phyloP scores from a whole-genome alignment of 352 stramenopile genomes.

The Pythium diclinum region DNA sequence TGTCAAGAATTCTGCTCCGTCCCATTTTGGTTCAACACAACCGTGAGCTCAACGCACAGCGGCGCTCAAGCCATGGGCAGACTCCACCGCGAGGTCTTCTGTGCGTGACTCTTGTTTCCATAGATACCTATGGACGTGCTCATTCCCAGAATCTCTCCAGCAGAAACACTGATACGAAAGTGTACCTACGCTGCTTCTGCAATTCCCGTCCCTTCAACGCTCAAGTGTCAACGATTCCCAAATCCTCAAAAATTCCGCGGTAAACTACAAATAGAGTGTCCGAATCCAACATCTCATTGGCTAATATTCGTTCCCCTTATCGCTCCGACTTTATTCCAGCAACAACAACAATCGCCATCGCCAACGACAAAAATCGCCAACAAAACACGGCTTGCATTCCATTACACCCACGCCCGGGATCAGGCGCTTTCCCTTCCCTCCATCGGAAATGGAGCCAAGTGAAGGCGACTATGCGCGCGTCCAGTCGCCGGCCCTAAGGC shows the following conservation, averaged over 20 bases:
- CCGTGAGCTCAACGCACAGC: neutral
- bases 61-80: no score
- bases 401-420: neutral
- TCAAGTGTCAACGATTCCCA: neutral
- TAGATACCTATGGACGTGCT: neutral
- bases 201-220: neutral
- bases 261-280: slow-evolving; percentile 7
- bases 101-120: neutral
- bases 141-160: neutral
- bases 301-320: neutral
- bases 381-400: neutral
- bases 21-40: neutral
- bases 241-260: neutral
- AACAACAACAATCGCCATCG: slow-evolving; percentile 4
- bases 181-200: neutral
- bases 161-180: neutral
- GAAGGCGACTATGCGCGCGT: slow-evolving; percentile 22
- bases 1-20: neutral
- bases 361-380: slow-evolving; percentile 6
- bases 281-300: neutral
- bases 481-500: slow-evolving; percentile 10
- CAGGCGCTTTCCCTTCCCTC: neutral
- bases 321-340: neutral
- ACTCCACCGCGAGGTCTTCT: no score
- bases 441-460: slow-evolving; percentile 16